Base-by-base conservation (phyloP, 768 basidiomycete genomes). In the Pulveroboletus ravenelii region DNA sequence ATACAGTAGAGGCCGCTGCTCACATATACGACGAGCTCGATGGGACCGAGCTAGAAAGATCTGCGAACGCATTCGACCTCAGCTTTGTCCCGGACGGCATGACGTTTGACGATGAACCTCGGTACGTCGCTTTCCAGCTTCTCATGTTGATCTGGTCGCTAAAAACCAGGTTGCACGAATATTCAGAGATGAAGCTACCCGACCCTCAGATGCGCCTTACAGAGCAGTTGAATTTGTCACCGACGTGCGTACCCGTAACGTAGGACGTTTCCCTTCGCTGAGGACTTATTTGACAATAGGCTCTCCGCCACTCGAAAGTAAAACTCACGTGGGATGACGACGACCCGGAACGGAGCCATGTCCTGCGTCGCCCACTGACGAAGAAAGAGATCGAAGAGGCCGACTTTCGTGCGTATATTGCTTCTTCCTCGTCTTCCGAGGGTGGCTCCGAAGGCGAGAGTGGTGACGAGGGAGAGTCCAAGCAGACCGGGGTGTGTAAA, bases 281-380 rank as follows among this genome's bases (percentile, higher is more conserved):
- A 36, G 15, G 38, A 31, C 42, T 41, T 23, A 52, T 13, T 32
- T 34, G 31, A 13, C 8, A 27, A 6, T 56, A 97, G 93, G 95
- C 95, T 10, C 80, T 99, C 6, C 87, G 95, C 6, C 94, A 98
- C 66, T 99, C 96, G 13, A 96, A 93, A 74, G 95, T 98, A 52
- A 96, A 91, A 62, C 78, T 98, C 30, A 96, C 94, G 5, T 99
- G 96, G 96, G 96, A 99, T 57, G 90, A 93, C 48, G 96, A 98
- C 67, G 94, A 98, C 58, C 85, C 89, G 0, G 88, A 93, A 61
- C 85, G 95, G 36, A 78, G 77, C 50, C 82, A 82, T 39, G 60
- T 93, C 43, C 91, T 93, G 1, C 82, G 93, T 41, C 85, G 93
- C 18, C 74, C 75, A 1, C 73, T 96, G 37, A 81, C 89, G 0